Evolutionary conservation across 768 basidiomycete genomes (phyloP), one percentile per base, ranked within the genome.

Genomic region (Suillus sp.): DNA sequence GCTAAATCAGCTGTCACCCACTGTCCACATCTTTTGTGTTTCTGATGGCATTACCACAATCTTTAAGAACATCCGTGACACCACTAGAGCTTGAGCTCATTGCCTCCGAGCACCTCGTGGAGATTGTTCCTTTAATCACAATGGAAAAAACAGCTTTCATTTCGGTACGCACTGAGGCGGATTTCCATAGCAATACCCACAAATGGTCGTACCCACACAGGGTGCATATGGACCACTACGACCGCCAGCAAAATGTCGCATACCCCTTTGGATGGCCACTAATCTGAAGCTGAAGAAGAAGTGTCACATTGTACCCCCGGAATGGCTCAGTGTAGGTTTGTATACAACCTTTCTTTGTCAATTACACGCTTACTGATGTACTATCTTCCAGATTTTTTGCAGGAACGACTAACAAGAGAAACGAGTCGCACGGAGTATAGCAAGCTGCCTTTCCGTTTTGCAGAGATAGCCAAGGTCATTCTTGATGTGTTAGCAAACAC

Each of bases 181-280:
- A 60, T 18, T 25, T 56, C 53, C 38, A 34, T 22, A 32, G 32
- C 13, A 25, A 22, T 60, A n/a, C 25, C 51, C 20, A 22, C 32
- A 37, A 22, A 35, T 32, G 47, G 57, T 20, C 27, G 34, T 47
- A 22, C 20, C 42, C 10, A 32, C 45, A 42, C 9, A 97, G 95
- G 95, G 94, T 60, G 89, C 90, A 59, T 97, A 94, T 69, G 97
- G 97, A 2, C 96, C 97, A 22, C 85, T 99, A 60, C 82, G 89
- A 7, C 96, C 97, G 1, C 96, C 96, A 6, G 84, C 86, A 62
- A 91, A 91, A 74, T 83, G 89, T 42, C 84, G 84, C 67, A 86
- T 99, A n/a, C 97, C 97, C 1, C 79, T 99, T 4, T 99, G 97
- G 97, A 89, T 99, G 81, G 97, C 96, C 0, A 79, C 92, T 3